These are phyloP conservation scores for Hypoxylon sp. DNA, from an alignment of 2,329 filamentous ascomycete species.

Conservation along the genomic window DNA sequence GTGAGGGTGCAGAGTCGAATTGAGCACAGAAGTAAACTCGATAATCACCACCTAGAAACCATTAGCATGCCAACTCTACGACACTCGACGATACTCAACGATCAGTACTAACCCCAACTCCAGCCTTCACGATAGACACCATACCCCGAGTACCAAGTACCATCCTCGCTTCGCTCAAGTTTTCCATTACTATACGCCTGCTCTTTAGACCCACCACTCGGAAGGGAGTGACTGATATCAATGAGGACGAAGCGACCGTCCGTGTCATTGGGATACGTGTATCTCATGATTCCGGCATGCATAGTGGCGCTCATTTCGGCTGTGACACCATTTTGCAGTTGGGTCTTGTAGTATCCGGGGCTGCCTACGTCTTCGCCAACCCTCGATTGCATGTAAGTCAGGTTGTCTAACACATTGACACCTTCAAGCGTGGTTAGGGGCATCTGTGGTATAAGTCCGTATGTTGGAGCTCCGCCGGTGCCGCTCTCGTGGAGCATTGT, in stretches of 20 bases:
- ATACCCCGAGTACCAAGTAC: conserved; percentile 60
- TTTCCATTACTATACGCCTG: conserved; percentile 60
- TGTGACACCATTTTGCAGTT: conserved; percentile 62
- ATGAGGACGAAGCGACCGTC: conserved; percentile 59
- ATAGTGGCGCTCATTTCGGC: conserved; percentile 63
- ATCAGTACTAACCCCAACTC: conserved; percentile 50
- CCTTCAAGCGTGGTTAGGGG: conserved; percentile 58
- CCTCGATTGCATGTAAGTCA: conserved; percentile 61
- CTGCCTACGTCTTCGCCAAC: conserved; percentile 57
- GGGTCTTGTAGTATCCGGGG: conserved; percentile 67
- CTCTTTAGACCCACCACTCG: conserved; percentile 55
- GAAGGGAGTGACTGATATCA: conserved; percentile 64
- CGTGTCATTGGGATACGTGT: conserved; percentile 59
- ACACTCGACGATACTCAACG: background rate
- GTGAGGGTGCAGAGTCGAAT: conserved; percentile 55
- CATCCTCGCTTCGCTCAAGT: conserved; percentile 55
- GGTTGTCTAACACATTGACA: conserved; percentile 63
- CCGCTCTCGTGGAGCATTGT: conserved; percentile 69
- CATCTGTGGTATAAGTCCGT: conserved; percentile 66
- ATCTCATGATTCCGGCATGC: conserved; percentile 66
- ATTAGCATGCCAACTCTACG: conserved; percentile 9
- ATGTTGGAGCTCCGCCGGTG: conserved; percentile 71
- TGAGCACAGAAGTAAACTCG: conserved; percentile 61
- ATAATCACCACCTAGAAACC: conserved; percentile 55
- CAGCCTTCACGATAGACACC: conserved; percentile 62